Percentiles rank a stretch among this genome's conserved stretches.
phyloP scores from a whole-genome alignment of 2,329 filamentous ascomycete species.

The Geoglossum cookeanum region DNA sequence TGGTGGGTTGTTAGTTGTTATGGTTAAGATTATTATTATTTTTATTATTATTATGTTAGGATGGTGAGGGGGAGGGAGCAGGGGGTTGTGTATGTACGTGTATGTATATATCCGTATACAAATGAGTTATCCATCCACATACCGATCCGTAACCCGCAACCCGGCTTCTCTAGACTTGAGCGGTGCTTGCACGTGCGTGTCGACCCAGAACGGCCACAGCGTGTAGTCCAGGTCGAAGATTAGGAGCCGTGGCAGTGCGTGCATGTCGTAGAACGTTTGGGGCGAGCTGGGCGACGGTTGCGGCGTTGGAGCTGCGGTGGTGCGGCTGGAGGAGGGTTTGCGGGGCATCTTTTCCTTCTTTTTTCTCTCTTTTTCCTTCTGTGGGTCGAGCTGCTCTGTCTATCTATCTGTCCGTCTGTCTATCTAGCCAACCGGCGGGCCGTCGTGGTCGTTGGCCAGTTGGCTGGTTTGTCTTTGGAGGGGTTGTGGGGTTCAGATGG shows the following conservation, averaged over 20 bases:
- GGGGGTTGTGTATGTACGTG: too few relatives aligned
- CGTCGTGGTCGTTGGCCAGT: too few relatives aligned
- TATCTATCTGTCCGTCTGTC: too few relatives aligned
- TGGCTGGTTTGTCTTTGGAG: too few relatives aligned
- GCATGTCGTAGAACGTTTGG: conserved; percentile 41
- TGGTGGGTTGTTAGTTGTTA: too few relatives aligned
- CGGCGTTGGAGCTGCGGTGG: neutral
- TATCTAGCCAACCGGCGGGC: too few relatives aligned
- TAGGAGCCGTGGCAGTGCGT: conserved; percentile 62
- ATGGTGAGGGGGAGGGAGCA: neutral
- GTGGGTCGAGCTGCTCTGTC: neutral
- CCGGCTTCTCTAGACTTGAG: conserved; percentile 38
- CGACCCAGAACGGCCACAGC: conserved; percentile 97
- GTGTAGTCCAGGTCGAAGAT: conserved; percentile 97
- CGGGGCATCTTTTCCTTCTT: neutral
- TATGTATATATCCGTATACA: too few relatives aligned
- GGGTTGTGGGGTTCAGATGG: too few relatives aligned
- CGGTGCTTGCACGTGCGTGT: conserved; percentile 71
- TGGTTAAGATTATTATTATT: too few relatives aligned
- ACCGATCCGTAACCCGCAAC: conserved; percentile 25
- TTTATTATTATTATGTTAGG: too few relatives aligned
- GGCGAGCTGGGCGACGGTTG: neutral
- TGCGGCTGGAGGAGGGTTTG: neutral
- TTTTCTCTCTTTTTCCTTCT: neutral
- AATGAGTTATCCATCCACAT: too few relatives aligned